phyloP scores from a whole-genome alignment of 257 asterid species.

The Solanum arcanum region DNA sequence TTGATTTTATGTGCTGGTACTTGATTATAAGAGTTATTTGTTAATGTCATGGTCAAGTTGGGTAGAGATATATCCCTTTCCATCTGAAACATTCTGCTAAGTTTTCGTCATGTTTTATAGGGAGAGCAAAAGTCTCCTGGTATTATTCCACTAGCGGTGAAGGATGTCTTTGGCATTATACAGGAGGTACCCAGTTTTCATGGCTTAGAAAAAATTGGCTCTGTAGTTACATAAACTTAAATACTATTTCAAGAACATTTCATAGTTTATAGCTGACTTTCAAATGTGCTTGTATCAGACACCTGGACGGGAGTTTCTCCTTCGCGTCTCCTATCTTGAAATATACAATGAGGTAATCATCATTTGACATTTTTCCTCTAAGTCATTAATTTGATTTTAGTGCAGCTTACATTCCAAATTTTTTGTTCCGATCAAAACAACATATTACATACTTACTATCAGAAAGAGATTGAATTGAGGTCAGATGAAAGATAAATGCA shows the following conservation, averaged over 20 bases:
- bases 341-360: conserved; percentile 68
- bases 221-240: not conserved
- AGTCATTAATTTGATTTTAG: not conserved
- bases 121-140: conserved; percentile 96
- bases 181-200: conserved; percentile 50
- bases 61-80: not conserved
- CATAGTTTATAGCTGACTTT: conserved; percentile 5
- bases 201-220: not conserved
- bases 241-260: not conserved
- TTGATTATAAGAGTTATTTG: not conserved
- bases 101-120: conserved; percentile 16
- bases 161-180: conserved; percentile 81
- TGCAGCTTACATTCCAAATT: not conserved
- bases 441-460: not conserved
- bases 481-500: not conserved
- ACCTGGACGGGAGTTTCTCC: conserved; percentile 79
- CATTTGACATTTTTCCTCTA: not conserved
- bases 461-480: not conserved
- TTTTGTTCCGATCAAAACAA: not conserved
- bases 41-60: not conserved
- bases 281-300: conserved; percentile 31
- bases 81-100: not conserved
- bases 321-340: conserved; percentile 78
- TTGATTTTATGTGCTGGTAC: not conserved
- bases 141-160: conserved; percentile 67